Conservation (phyloP, 2,329 filamentous ascomycete species). For the Anisogramma anomala region DNA sequence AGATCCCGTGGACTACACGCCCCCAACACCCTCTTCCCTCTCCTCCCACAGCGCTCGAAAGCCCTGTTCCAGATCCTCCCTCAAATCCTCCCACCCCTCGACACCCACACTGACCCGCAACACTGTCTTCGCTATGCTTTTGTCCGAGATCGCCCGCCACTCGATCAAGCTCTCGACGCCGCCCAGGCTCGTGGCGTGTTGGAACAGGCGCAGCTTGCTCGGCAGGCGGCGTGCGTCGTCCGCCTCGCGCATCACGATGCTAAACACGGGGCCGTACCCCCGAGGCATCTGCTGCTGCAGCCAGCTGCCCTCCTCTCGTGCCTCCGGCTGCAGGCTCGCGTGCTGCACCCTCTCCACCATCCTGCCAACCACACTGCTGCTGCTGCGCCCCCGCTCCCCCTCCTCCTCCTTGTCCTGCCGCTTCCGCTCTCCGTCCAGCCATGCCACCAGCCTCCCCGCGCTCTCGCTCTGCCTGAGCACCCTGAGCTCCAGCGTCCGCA, state of each 20-base stretch:
- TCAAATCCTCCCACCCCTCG: conserved; percentile 77
- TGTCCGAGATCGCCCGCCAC: conserved; percentile 86
- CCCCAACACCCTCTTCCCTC: conserved; percentile 9
- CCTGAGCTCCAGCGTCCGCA: conserved; percentile 76
- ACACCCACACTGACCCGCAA: conserved; percentile 77
- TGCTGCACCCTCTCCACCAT: conserved; percentile 57
- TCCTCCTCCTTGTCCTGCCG: conserved; percentile 9
- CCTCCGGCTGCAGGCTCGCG: conserved; percentile 64
- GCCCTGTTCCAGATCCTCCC: conserved; percentile 58
- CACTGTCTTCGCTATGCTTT: conserved; percentile 56
- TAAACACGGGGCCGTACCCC: conserved; percentile 83
- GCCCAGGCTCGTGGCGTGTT: conserved; percentile 88
- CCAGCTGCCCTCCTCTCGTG: conserved; percentile 54
- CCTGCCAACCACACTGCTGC: conserved; percentile 30
- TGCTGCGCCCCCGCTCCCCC: no score
- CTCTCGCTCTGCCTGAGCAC: conserved; percentile 66
- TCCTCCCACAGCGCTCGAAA: conserved; percentile 43
- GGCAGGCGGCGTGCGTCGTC: conserved; percentile 58
- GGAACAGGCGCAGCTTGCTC: conserved; percentile 69
- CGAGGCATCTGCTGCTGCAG: conserved; percentile 78
- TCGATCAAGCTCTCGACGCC: conserved; percentile 94
- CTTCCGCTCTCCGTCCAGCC: conserved; percentile 47
- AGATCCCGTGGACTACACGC: no score
- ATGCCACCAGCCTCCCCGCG: conserved; percentile 57
- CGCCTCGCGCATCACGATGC: conserved; percentile 52